Evolutionary conservation across 441 rosid species (phyloP).

Genomic region (Populus trichocarpa): DNA sequence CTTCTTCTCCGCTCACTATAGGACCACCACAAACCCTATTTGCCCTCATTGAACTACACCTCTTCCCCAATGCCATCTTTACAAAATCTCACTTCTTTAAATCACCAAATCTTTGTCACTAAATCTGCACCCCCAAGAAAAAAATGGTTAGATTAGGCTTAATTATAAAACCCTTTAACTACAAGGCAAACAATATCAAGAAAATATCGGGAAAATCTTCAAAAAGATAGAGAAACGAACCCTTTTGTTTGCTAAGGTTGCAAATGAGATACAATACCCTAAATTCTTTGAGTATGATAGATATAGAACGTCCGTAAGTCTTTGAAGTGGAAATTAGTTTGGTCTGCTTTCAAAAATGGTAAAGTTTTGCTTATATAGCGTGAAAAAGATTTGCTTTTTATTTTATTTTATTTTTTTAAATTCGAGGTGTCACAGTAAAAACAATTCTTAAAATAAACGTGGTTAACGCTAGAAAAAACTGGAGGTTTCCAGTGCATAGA

Average conservation of each 20-base stretch:
- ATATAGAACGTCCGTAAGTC: background rate
- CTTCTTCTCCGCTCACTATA: slow-evolving; percentile 17
- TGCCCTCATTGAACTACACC: slow-evolving; percentile 33
- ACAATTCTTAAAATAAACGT: too few relatives aligned
- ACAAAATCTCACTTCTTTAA: background rate
- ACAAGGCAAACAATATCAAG: background rate
- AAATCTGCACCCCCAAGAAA: slow-evolving; percentile 5
- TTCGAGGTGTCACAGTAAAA: background rate
- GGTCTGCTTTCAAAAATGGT: background rate
- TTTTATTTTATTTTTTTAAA: background rate
- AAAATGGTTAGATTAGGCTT: slow-evolving; percentile 4
- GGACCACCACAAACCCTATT: slow-evolving; percentile 15
- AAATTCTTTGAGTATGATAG: background rate
- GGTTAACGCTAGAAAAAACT: background rate
- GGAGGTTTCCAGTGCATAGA: background rate
- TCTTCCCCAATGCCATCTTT: slow-evolving; percentile 40
- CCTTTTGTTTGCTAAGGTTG: background rate
- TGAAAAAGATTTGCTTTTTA: background rate
- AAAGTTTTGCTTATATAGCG: background rate
- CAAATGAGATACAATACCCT: background rate
- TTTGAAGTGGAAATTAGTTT: background rate
- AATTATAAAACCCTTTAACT: background rate
- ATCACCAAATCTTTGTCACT: background rate
- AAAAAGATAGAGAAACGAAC: background rate
- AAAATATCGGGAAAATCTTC: background rate